Percentiles rank a stretch among this genome's conserved stretches.
Evolutionary conservation across 108 stramenopile genomes (phyloP).

Genomic region (Cyclostephanos tholiformis): DNA sequence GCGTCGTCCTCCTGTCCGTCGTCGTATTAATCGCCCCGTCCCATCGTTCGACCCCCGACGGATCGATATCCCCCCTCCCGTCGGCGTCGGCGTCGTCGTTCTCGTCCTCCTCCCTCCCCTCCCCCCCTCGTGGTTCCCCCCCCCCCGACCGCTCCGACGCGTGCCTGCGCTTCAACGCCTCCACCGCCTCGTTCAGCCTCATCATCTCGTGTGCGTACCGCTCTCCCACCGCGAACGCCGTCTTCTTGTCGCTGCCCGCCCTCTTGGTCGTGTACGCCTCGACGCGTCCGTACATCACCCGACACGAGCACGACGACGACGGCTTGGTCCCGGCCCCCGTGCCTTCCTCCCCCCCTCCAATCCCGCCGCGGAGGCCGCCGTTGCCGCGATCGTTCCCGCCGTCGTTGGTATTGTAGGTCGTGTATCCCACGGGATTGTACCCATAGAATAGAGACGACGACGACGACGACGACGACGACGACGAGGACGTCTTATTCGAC

Average conservation of each 20-base stretch:
- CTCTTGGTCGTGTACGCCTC: constrained; percentile 90
- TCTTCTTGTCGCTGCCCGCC: constrained; percentile 83
- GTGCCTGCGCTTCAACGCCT: constrained; percentile 37
- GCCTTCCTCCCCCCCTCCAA: constrained; percentile 1
- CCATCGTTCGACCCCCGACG: neutral
- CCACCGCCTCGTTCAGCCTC: constrained; percentile 45
- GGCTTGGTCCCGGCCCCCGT: neutral
- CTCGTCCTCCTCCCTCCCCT: neutral
- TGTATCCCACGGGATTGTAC: constrained; percentile 42
- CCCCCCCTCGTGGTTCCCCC: constrained; percentile 1
- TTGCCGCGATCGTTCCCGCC: too few species aligned
- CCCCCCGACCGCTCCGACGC: constrained; percentile 8
- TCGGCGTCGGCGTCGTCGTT: neutral
- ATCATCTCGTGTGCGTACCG: constrained; percentile 73
- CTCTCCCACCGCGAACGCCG: constrained; percentile 75
- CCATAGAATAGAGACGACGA: constrained; percentile 14
- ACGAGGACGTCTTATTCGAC: too few species aligned
- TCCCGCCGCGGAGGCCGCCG: neutral
- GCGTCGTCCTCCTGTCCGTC: neutral
- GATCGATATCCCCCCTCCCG: neutral
- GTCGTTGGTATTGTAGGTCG: constrained; percentile 38
- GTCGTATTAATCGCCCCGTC: neutral
- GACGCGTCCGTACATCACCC: constrained; percentile 81
- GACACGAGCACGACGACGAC: constrained; percentile 54
- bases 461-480: neutral